These are phyloP conservation scores for Tuber magnatum DNA, from an alignment of 495 filamentous ascomycete genomes.

Conservation along the genomic window DNA sequence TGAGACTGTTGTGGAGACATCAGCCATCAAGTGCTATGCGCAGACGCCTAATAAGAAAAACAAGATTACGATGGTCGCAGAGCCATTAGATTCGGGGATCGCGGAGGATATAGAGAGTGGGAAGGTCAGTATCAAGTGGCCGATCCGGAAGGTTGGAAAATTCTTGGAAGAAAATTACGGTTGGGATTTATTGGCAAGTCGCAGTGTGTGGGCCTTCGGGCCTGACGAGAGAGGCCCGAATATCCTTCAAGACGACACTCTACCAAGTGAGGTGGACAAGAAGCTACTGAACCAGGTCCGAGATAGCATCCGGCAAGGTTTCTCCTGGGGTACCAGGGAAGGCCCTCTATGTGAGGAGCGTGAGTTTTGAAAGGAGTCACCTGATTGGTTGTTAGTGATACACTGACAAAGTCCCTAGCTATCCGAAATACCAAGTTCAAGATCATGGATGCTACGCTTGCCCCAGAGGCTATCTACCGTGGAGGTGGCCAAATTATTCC, in stretches of 20 bases:
- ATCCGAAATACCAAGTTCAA: constrained; percentile 96
- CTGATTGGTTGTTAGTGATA: background rate
- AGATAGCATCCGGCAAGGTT: constrained; percentile 88
- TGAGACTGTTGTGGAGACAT: constrained; percentile 96
- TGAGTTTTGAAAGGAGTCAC: constrained; percentile 47
- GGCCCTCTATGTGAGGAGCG: constrained; percentile 97
- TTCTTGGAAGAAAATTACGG: constrained; percentile 97
- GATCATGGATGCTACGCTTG: constrained; percentile 82
- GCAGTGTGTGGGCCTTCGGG: constrained; percentile 98
- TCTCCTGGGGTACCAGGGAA: constrained; percentile 91
- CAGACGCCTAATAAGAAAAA: constrained; percentile 98
- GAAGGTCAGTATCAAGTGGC: constrained; percentile 83
- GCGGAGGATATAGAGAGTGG: constrained; percentile 92
- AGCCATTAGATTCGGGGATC: constrained; percentile 88
- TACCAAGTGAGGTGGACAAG: constrained; percentile 84
- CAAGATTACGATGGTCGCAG: constrained; percentile 97
- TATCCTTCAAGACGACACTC: constrained; percentile 91
- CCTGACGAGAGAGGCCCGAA: constrained; percentile 94
- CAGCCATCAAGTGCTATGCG: constrained; percentile 94
- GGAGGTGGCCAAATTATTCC: constrained; percentile 97
- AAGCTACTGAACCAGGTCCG: constrained; percentile 78
- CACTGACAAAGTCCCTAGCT: constrained; percentile 47
- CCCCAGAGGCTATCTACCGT: constrained; percentile 81
- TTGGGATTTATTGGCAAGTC: constrained; percentile 87
- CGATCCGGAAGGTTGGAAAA: constrained; percentile 83